phyloP scores from a whole-genome alignment of 2,329 filamentous ascomycete species.

The Calonectria naviculata region DNA sequence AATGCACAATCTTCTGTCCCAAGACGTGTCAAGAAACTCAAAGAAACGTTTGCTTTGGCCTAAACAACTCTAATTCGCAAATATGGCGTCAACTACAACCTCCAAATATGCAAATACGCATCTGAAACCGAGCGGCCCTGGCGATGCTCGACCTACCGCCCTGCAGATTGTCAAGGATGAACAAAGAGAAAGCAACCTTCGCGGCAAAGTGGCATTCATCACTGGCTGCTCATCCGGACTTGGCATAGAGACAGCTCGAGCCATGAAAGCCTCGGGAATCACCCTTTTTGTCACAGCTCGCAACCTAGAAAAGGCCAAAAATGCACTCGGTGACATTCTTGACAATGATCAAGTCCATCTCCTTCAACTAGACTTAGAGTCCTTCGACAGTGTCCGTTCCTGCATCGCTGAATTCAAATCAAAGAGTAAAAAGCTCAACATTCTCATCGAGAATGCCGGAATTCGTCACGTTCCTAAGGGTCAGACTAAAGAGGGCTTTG shows the following conservation, averaged over 20 bases:
- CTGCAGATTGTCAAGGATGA: conserved; percentile 53
- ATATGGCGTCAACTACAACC: background rate
- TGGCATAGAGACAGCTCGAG: conserved; percentile 56
- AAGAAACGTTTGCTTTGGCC: too few relatives aligned
- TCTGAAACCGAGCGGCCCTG: conserved; percentile 40
- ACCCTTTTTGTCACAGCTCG: conserved; percentile 39
- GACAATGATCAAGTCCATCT: conserved; percentile 25
- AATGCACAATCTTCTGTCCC: too few relatives aligned
- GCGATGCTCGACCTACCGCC: conserved; percentile 54
- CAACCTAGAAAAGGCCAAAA: conserved; percentile 36
- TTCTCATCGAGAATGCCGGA: conserved; percentile 59
- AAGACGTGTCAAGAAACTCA: too few relatives aligned
- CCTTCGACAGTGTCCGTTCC: conserved; percentile 38
- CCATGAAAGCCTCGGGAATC: conserved; percentile 51
- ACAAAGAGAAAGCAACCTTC: conserved; percentile 43
- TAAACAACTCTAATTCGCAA: background rate
- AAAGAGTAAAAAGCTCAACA: conserved; percentile 34
- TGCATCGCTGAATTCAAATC: conserved; percentile 32
- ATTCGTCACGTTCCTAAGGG: conserved; percentile 49
- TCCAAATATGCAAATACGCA: background rate
- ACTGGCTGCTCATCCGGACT: conserved; percentile 57
- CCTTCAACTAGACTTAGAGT: conserved; percentile 40
- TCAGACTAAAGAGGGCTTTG: conserved; percentile 52
- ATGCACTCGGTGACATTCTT: conserved; percentile 29
- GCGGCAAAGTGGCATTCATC: conserved; percentile 53